Percentiles rank a stretch among this genome's conserved stretches.
Conservation (phyloP, 2,329 filamentous ascomycete species). For the Cladosporium sp. region DNA sequence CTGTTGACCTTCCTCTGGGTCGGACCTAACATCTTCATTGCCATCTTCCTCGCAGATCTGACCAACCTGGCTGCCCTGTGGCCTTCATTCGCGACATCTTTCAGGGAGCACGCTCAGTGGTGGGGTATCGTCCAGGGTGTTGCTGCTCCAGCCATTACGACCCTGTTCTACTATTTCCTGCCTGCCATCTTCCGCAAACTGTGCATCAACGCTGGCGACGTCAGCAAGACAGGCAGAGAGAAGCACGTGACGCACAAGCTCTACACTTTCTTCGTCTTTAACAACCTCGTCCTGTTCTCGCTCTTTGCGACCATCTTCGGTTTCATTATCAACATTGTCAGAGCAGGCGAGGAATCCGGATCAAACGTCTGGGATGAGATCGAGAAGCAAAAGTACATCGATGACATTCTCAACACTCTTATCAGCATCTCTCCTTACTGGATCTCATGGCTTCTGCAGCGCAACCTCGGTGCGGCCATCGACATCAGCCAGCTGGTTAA, state of each 20-base stretch:
- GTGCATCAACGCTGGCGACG: conserved; percentile 75
- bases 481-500: conserved; percentile 87
- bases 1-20: conserved; percentile 81
- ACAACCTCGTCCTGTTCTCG: conserved; percentile 92
- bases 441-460: conserved; percentile 88
- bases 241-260: conserved; percentile 85
- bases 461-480: conserved; percentile 86
- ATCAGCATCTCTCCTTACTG: conserved; percentile 84
- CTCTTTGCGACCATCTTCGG: conserved; percentile 78
- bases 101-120: conserved; percentile 56
- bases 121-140: conserved; percentile 95
- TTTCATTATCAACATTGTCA: conserved; percentile 61
- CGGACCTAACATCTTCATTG: conserved; percentile 87
- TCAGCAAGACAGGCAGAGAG: conserved; percentile 87
- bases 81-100: conserved; percentile 61
- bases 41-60: conserved; percentile 86
- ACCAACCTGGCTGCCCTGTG: conserved; percentile 74
- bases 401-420: conserved; percentile 63
- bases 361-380: conserved; percentile 63
- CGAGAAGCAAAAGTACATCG: conserved; percentile 48
- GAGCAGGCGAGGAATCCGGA: conserved; percentile 49
- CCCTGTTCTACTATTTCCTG: conserved; percentile 76
- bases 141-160: conserved; percentile 77
- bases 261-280: conserved; percentile 95
- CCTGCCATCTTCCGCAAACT: conserved; percentile 88